phyloP scores from a whole-genome alignment of 2,329 filamentous ascomycete species.

The Beauveria rudraprayagi region DNA sequence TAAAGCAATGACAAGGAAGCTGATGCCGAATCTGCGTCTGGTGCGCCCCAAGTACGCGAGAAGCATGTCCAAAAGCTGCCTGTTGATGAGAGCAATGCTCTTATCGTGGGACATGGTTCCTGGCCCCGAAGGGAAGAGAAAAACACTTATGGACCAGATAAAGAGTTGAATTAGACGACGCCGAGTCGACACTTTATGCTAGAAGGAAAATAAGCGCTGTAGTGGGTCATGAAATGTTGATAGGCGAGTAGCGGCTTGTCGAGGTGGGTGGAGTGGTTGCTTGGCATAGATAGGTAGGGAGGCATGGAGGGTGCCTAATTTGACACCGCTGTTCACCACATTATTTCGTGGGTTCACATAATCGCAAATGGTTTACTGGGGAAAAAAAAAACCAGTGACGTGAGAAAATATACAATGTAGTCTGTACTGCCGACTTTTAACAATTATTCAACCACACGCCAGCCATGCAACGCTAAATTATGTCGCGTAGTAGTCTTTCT shows the following conservation, averaged over 20 bases:
- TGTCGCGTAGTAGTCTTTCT: not conserved
- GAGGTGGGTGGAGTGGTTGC: no score
- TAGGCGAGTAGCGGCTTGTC: not conserved
- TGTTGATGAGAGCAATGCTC: not conserved
- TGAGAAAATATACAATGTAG: no score
- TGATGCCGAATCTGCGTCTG: not conserved
- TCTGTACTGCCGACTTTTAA: no score
- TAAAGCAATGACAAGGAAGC: not conserved
- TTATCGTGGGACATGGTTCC: not conserved
- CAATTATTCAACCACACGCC: no score
- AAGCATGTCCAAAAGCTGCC: not conserved
- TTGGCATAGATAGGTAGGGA: no score
- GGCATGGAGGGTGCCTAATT: no score
- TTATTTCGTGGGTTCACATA: no score
- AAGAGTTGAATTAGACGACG: not conserved
- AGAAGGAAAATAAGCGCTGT: not conserved
- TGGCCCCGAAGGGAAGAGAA: not conserved
- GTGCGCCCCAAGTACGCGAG: not conserved
- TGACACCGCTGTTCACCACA: no score
- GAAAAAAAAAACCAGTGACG: no score
- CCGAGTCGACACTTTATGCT: not conserved
- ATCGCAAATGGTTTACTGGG: no score
- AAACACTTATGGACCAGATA: not conserved
- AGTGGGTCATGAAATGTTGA: not conserved
- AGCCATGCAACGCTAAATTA: not conserved